These are phyloP conservation scores for Nevesoporus exiguus DNA, from an alignment of 768 basidiomycete genomes.

Conservation along the genomic window DNA sequence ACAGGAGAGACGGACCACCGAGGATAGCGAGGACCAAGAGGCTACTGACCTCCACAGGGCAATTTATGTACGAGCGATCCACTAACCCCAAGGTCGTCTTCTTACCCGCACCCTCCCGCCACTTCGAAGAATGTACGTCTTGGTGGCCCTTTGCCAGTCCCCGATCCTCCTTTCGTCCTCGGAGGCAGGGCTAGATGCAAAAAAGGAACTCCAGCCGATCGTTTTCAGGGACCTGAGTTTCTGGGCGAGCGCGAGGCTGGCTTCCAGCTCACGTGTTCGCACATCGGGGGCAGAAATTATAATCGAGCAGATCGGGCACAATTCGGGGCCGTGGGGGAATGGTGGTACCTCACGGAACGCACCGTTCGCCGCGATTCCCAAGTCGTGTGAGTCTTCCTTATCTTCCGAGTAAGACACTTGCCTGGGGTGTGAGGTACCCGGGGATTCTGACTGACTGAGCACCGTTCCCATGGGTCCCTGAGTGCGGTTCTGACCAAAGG, in stretches of 20 bases:
- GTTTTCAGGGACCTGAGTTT: slow-evolving; percentile 42
- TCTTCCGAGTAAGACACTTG: slow-evolving; percentile 24
- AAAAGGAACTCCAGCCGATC: slow-evolving; percentile 54
- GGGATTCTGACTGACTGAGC: slow-evolving; percentile 27
- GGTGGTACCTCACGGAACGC: slow-evolving; percentile 16
- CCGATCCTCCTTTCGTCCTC: slow-evolving; percentile 18
- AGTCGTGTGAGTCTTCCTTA: slow-evolving; percentile 9
- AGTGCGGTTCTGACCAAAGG: slow-evolving; percentile 6
- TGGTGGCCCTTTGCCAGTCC: slow-evolving; percentile 33
- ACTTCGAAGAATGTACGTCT: slow-evolving; percentile 39
- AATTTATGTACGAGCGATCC: neutral
- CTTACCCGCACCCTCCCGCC: slow-evolving; percentile 42
- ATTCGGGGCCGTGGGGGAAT: slow-evolving; percentile 32
- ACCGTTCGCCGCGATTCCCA: neutral
- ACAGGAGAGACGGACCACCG: neutral
- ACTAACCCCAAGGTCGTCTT: slow-evolving; percentile 38
- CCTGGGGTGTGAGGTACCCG: slow-evolving; percentile 1
- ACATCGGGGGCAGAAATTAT: slow-evolving; percentile 28
- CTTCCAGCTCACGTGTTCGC: slow-evolving; percentile 44
- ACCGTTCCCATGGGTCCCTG: slow-evolving; percentile 4
- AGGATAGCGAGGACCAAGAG: neutral
- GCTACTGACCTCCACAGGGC: neutral
- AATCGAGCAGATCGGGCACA: slow-evolving; percentile 37
- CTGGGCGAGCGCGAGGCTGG: slow-evolving; percentile 43
- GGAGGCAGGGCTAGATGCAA: slow-evolving; percentile 22